These are phyloP conservation scores for Hyaloscypha finlandica DNA, from an alignment of 495 filamentous ascomycete genomes.

Conservation along the genomic window DNA sequence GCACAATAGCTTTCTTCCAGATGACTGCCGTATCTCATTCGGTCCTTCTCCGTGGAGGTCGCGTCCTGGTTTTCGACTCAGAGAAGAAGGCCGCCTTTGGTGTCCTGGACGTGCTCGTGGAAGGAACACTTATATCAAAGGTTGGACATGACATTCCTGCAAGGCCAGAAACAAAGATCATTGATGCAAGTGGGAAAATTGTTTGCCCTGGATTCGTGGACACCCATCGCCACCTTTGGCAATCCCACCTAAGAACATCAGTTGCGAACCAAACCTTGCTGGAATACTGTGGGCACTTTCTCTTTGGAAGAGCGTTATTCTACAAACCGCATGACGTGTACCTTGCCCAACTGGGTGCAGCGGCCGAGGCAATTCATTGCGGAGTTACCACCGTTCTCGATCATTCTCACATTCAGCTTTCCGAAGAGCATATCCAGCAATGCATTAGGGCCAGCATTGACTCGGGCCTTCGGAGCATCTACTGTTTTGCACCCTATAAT, in stretches of 20 bases:
- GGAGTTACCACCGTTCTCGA: conserved; percentile 62
- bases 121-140: conserved; percentile 25
- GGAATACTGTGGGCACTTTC: conserved; percentile 41
- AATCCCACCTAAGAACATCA: conserved; percentile 41
- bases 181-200: conserved; percentile 49
- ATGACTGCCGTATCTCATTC: not conserved
- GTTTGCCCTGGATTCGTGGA: conserved; percentile 54
- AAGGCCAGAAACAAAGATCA: conserved; percentile 33
- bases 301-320: conserved; percentile 7
- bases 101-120: conserved; percentile 25
- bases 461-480: conserved; percentile 51
- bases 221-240: conserved; percentile 56
- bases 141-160: conserved; percentile 16
- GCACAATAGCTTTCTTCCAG: too few species aligned
- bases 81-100: conserved; percentile 14
- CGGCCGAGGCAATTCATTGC: conserved; percentile 31
- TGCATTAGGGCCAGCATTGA: conserved; percentile 44
- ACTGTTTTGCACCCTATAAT: conserved; percentile 44
- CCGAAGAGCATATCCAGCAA: conserved; percentile 40
- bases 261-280: conserved; percentile 39
- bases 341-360: too few species aligned
- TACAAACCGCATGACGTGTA: too few species aligned
- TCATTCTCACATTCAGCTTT: conserved; percentile 53
- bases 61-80: conserved; percentile 17
- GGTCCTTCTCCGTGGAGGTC: conserved; percentile 26